phyloP scores from a whole-genome alignment of 495 filamentous ascomycete species.

The Penicillium paxilli region DNA sequence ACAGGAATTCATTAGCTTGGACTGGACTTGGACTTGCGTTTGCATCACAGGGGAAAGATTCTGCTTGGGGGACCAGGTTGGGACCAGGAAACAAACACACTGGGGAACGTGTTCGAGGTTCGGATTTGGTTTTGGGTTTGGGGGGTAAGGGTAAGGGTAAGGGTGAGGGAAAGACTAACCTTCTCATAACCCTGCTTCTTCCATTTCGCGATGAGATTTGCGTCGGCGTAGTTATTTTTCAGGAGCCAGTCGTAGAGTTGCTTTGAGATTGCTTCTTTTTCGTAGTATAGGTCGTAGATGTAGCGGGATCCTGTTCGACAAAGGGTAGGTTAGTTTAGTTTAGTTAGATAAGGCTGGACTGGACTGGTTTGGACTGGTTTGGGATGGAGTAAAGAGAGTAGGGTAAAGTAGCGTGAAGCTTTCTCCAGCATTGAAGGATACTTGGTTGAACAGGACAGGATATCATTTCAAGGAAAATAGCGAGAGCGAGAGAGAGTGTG shows the following conservation, averaged over 20 bases:
- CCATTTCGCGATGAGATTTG: slow-evolving; percentile 97
- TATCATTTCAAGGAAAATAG: too few relatives aligned
- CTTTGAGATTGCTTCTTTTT: slow-evolving; percentile 92
- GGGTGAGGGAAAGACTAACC: slow-evolving; percentile 45
- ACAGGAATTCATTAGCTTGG: not conserved
- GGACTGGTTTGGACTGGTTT: too few relatives aligned
- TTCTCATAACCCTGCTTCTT: slow-evolving; percentile 99
- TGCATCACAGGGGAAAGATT: too few relatives aligned
- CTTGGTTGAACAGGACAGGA: too few relatives aligned
- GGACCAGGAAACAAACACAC: too few relatives aligned
- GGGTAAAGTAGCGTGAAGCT: too few relatives aligned
- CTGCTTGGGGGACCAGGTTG: too few relatives aligned
- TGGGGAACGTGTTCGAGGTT: too few relatives aligned
- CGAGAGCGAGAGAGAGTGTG: too few relatives aligned
- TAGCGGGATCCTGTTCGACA: slow-evolving; percentile 71
- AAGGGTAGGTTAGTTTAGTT: not conserved
- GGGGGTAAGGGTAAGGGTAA: not conserved
- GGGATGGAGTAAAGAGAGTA: not conserved
- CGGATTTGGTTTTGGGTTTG: too few relatives aligned
- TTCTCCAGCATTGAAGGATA: too few relatives aligned
- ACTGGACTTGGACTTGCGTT: too few relatives aligned
- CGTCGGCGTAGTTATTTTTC: slow-evolving; percentile 95
- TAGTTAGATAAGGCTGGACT: not conserved
- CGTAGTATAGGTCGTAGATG: slow-evolving; percentile 97
- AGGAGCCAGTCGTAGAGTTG: slow-evolving; percentile 92